phyloP scores from a whole-genome alignment of 306 rosid genomes.

The Arachis stenosperma region DNA sequence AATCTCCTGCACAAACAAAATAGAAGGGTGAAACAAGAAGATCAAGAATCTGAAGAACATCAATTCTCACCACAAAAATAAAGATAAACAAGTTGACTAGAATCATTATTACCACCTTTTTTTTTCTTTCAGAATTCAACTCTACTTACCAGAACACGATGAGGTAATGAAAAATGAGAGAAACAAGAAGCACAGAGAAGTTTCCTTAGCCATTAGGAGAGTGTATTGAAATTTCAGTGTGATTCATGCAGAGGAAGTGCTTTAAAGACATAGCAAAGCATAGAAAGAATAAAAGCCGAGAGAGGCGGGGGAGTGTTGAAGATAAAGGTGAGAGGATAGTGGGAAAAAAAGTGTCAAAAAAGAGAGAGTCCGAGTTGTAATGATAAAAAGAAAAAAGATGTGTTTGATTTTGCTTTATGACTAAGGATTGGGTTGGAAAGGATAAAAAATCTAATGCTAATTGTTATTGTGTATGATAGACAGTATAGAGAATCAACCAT shows the following conservation, averaged over 20 bases:
- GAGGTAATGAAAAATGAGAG: conserved; percentile 54
- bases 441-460: not conserved
- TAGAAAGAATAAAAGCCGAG: conserved; percentile 42
- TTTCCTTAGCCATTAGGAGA: conserved; percentile 62
- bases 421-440: conserved; percentile 53
- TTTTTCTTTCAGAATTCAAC: no score
- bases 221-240: conserved; percentile 42
- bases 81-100: conserved; percentile 3
- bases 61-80: not conserved
- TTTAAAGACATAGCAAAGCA: conserved; percentile 51
- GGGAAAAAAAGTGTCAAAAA: conserved; percentile 43
- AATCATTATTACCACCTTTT: no score
- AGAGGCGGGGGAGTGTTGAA: conserved; percentile 36
- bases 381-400: conserved; percentile 49
- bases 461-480: conserved; percentile 9
- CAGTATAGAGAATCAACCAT: conserved; percentile 42
- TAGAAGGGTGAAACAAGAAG: not conserved
- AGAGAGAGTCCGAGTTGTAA: conserved; percentile 44
- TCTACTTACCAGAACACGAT: conserved; percentile 66
- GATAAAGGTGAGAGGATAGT: conserved; percentile 52
- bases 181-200: conserved; percentile 57
- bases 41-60: conserved; percentile 25
- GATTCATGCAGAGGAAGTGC: conserved; percentile 48
- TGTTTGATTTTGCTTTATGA: conserved; percentile 58
- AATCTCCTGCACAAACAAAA: conserved; percentile 47